Evolutionary conservation across 2,329 filamentous ascomycete species (phyloP).

Genomic region (Acrocalymma vagum): DNA sequence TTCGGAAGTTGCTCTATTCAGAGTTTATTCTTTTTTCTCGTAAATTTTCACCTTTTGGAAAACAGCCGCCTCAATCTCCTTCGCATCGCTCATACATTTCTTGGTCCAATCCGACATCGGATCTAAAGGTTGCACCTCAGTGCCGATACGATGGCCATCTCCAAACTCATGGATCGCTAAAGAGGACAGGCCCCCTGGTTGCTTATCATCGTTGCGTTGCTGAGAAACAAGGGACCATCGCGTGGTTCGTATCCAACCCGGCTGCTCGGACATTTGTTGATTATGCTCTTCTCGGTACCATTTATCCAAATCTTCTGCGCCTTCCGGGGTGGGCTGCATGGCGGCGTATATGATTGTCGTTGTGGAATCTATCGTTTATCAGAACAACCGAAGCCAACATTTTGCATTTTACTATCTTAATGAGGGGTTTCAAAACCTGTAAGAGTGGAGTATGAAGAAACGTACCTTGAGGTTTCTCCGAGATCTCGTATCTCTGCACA

Average conservation of each 20-base stretch:
- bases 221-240: conserved; percentile 27
- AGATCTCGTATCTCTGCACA: conserved; percentile 26
- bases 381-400: not conserved
- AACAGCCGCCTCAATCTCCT: conserved; percentile 38
- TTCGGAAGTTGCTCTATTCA: too few relatives aligned
- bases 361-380: conserved; percentile 18
- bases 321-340: conserved; percentile 32
- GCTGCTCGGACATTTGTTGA: conserved; percentile 40
- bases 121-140: conserved; percentile 33
- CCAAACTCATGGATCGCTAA: conserved; percentile 42
- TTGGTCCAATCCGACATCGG: conserved; percentile 44
- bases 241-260: conserved; percentile 34
- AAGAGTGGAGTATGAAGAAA: not conserved
- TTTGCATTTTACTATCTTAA: not conserved
- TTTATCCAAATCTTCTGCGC: conserved; percentile 32
- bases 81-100: conserved; percentile 28
- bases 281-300: conserved; percentile 46
- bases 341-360: conserved; percentile 34
- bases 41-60: conserved; percentile 29
- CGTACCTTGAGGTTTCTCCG: conserved; percentile 28
- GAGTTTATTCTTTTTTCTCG: conserved; percentile 5
- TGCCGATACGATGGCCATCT: conserved; percentile 32
- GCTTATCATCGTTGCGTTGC: conserved; percentile 15
- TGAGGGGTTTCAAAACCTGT: too few relatives aligned
- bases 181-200: conserved; percentile 23